Evolutionary conservation across 371 early-diverging fungal genomes (phyloP).

Genomic region (Basidiobolus meristosporus): DNA sequence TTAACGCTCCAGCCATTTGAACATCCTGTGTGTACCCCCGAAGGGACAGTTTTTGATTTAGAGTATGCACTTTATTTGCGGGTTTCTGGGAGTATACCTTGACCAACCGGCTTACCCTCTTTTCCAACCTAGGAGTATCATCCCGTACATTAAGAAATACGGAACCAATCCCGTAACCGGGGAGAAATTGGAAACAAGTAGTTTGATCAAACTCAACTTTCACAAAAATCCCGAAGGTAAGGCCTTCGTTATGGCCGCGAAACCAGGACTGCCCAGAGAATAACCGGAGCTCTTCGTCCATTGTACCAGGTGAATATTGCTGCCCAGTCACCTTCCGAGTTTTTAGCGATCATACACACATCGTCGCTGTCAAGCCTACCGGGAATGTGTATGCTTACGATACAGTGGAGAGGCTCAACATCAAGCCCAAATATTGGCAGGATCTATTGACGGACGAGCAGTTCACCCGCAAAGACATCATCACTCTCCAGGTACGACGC

Average conservation of each 20-base stretch:
- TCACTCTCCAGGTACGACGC: conserved; percentile 45
- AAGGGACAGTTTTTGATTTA: conserved; percentile 76
- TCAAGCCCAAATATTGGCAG: conserved; percentile 61
- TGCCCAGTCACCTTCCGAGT: conserved; percentile 82
- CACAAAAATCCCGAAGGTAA: conserved; percentile 55
- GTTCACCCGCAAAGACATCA: conserved; percentile 72
- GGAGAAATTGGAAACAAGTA: conserved; percentile 44
- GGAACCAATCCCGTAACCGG: conserved; percentile 79
- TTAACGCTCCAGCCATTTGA: conserved; percentile 74
- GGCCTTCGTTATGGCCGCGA: too few species aligned
- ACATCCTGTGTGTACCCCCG: conserved; percentile 67
- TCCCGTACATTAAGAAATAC: conserved; percentile 69
- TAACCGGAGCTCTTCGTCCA: background rate
- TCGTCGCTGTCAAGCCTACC: conserved; percentile 69
- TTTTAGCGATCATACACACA: conserved; percentile 74
- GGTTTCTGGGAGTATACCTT: background rate
- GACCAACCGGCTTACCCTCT: background rate
- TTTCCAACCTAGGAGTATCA: conserved; percentile 47
- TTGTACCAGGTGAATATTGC: conserved; percentile 29
- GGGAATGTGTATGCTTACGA: conserved; percentile 84
- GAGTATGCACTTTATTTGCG: conserved; percentile 12
- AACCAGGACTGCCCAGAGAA: too few species aligned
- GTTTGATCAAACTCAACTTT: conserved; percentile 59
- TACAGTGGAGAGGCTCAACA: conserved; percentile 70
- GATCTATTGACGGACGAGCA: conserved; percentile 78